Evolutionary conservation across 768 basidiomycete species (phyloP).

Genomic region (Suillus alpinus): DNA sequence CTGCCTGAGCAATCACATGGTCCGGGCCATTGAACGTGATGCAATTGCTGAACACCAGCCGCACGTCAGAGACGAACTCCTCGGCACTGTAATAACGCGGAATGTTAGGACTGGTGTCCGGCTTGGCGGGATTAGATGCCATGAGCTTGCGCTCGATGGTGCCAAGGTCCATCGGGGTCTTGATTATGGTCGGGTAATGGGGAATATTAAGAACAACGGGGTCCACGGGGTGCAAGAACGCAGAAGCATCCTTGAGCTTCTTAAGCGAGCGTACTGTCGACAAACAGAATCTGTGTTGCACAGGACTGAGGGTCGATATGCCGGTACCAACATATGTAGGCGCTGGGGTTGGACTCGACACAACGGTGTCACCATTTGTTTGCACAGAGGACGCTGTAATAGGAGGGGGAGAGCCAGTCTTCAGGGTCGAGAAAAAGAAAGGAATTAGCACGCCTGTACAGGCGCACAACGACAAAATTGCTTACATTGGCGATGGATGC

Average conservation of each 20-base stretch:
- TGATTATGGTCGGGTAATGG: conserved; percentile 85
- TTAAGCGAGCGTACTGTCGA: conserved; percentile 79
- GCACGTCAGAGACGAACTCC: conserved; percentile 83
- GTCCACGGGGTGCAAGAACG: conserved; percentile 90
- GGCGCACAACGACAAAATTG: conserved; percentile 45
- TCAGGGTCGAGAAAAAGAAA: conserved; percentile 27
- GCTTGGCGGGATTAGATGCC: conserved; percentile 77
- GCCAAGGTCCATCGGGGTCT: conserved; percentile 89
- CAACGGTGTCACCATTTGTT: conserved; percentile 23
- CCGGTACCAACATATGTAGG: conserved; percentile 7
- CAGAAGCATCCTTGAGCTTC: conserved; percentile 77
- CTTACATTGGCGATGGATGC: conserved; percentile 75
- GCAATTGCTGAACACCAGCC: conserved; percentile 86
- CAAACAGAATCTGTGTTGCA: conserved; percentile 78
- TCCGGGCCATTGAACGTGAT: conserved; percentile 91
- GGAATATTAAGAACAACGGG: conserved; percentile 78
- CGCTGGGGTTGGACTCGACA: conserved; percentile 14
- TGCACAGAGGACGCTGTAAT: conserved; percentile 42
- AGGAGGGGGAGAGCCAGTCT: conserved; percentile 78
- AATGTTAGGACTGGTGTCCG: conserved; percentile 63
- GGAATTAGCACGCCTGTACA: conserved; percentile 52
- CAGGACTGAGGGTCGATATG: conserved; percentile 48
- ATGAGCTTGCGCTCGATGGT: conserved; percentile 87
- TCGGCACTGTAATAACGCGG: conserved; percentile 77
- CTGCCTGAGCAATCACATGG: conserved; percentile 76